Evolutionary conservation across 1,284 basidiomycete species (phyloP).

Genomic region (Trichosporon faecale): DNA sequence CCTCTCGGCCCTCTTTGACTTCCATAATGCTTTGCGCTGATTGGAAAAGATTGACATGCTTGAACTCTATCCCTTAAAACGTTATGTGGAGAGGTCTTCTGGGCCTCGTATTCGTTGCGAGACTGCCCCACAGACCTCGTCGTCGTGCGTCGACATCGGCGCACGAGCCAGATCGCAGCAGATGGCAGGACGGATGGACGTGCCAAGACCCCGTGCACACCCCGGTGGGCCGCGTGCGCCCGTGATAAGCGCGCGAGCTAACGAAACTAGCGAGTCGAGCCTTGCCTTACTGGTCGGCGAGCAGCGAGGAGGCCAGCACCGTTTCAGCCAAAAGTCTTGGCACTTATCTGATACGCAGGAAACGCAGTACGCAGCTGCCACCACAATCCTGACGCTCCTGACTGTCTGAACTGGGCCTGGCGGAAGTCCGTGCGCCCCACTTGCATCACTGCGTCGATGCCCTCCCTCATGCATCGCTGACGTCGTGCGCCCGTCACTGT

Average conservation of each 20-base stretch:
- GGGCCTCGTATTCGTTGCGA: background rate
- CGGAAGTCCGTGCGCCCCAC: background rate
- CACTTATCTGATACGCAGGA: constrained; percentile 8
- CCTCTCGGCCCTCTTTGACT: background rate
- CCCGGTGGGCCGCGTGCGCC: background rate
- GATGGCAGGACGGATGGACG: background rate
- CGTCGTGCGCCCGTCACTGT: background rate
- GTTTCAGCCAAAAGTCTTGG: constrained; percentile 9
- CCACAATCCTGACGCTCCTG: background rate
- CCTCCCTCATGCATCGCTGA: background rate
- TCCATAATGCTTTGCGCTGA: background rate
- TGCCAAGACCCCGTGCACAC: constrained; percentile 6
- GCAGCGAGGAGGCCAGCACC: background rate
- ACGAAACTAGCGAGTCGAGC: background rate
- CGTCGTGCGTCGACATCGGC: background rate
- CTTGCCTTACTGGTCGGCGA: background rate
- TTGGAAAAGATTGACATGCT: constrained; percentile 4
- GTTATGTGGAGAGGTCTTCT: background rate
- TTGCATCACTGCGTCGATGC: too few relatives aligned
- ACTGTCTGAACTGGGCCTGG: background rate
- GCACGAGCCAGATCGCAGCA: background rate
- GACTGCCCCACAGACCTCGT: background rate
- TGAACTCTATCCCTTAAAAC: background rate
- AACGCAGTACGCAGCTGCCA: background rate
- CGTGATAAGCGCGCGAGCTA: background rate